Conservation (phyloP, 2,329 filamentous ascomycete species). For the Trichoderma sp. region DNA sequence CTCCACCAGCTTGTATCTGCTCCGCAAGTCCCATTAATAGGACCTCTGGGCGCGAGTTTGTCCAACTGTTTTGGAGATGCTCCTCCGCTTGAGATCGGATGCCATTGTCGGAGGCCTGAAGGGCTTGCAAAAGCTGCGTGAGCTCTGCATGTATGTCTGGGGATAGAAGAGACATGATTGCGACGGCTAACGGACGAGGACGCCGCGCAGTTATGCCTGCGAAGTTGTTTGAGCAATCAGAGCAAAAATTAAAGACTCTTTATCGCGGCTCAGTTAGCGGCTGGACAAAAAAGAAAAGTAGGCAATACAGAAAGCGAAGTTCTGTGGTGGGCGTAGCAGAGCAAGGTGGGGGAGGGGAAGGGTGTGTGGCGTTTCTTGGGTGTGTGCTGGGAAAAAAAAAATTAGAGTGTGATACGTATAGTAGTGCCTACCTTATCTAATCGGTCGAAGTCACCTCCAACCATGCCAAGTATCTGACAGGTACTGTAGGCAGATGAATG, state of each 20-base stretch:
- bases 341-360: conserved; percentile 29
- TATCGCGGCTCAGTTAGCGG: conserved; percentile 14
- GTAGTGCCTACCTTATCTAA: conserved; percentile 1
- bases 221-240: conserved; percentile 15
- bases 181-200: conserved; percentile 25
- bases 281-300: conserved; percentile 17
- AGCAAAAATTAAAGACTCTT: conserved; percentile 8
- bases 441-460: background rate
- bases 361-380: conserved; percentile 13
- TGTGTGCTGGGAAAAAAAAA: conserved; percentile 10
- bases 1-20: conserved; percentile 76
- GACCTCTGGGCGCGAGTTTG: conserved; percentile 73
- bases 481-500: background rate
- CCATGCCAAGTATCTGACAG: background rate
- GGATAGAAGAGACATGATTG: conserved; percentile 73
- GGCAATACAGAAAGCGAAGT: conserved; percentile 12
- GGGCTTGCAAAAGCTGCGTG: conserved; percentile 77
- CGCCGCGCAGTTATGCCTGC: conserved; percentile 25
- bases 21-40: conserved; percentile 92
- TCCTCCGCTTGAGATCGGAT: conserved; percentile 85
- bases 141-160: conserved; percentile 82
- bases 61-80: conserved; percentile 88
- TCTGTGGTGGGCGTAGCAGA: conserved; percentile 25
- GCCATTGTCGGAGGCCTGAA: conserved; percentile 86
- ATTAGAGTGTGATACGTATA: background rate